Conservation (phyloP, 176 grass and related monocot genomes). For the Oryza australiensis region DNA sequence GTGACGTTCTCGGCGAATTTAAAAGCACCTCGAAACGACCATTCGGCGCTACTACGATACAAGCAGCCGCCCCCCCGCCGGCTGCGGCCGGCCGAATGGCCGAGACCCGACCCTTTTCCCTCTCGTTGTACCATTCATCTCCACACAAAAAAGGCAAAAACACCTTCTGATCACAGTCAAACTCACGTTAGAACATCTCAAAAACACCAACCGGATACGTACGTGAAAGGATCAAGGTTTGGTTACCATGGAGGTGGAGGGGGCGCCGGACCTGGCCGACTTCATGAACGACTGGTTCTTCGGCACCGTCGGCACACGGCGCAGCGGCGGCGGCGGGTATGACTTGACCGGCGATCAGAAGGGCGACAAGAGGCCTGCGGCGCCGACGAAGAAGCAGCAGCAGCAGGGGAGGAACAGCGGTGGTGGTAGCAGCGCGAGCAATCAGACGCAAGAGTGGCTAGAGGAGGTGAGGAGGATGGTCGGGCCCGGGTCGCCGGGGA, state of each 20-base stretch:
- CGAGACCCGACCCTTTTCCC: too few relatives aligned
- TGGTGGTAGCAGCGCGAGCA: slow-evolving; percentile 32
- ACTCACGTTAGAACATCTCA: not conserved
- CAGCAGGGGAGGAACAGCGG: slow-evolving; percentile 17
- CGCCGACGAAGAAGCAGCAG: slow-evolving; percentile 24
- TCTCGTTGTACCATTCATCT: not conserved
- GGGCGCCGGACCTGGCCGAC: slow-evolving; percentile 56
- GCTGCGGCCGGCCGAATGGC: not conserved
- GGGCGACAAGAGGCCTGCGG: slow-evolving; percentile 25
- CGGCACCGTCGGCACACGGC: slow-evolving; percentile 42
- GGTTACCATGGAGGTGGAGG: slow-evolving; percentile 36
- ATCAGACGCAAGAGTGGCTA: slow-evolving; percentile 64
- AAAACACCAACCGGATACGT: not conserved
- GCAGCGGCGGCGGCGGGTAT: slow-evolving; percentile 19
- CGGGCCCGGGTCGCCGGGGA: slow-evolving; percentile 39
- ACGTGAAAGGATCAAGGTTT: not conserved
- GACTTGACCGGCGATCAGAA: slow-evolving; percentile 42
- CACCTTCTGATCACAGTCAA: not conserved
- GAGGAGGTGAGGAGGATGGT: slow-evolving; percentile 67
- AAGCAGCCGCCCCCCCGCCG: not conserved
- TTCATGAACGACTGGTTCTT: slow-evolving; percentile 95
- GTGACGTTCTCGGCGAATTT: too few relatives aligned
- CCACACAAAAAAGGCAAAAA: not conserved
- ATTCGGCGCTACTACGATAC: not conserved
- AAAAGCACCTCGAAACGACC: not conserved